Evolutionary conservation across 2,329 filamentous ascomycete species (phyloP), one percentile per base, ranked within the genome.

Genomic region (Arthrobotrys pseudoclavata): DNA sequence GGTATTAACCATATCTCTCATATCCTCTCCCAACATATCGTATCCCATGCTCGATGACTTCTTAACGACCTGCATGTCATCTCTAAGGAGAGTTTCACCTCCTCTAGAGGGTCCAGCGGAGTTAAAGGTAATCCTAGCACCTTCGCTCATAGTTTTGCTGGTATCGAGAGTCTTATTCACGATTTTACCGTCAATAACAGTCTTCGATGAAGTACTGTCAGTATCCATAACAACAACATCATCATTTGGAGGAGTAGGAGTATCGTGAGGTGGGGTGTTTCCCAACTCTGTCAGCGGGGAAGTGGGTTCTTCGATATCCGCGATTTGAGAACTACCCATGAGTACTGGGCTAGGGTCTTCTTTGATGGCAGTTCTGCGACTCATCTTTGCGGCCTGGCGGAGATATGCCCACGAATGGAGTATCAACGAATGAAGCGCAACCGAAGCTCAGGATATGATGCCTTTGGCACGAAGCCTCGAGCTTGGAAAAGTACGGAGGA

Each of bases 1-100:
- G 24, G 81, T 77, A 67, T 80, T 80, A 13, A 81, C 80, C 80
- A 81, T 81, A 13, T 79, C 70, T n/a, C 80, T 62, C 80, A 81
- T 81, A 1, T 80, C 80, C 2, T 80, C 78, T 4, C 80, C 80
- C 1, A 81, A 67, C 40, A 79, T 75, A 20, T 79, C 76, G 9
- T 80, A 74, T 4, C 79, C 80, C 47, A 75, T 69, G 15, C 42
- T 69, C 6, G 67, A 67, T 3, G 37, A 31, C 18, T 77, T 77
- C 31, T 40, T 62, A 12, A 40, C 47, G 4, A n/a, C 26, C 20
- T 57, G 60, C 6, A 53, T 45, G 29, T 26, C 24, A 22, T 50
- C 57, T 24, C 18, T 37, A 18, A 45, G 22, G 22, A 63, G n/a
- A 45, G 24, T 34, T 18, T 64, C 66, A 15, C 9, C 57, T 18